Evolutionary conservation across 1,284 basidiomycete genomes (phyloP), one percentile per base, ranked within the genome.

Genomic region (Leucoagaricus sp.): DNA sequence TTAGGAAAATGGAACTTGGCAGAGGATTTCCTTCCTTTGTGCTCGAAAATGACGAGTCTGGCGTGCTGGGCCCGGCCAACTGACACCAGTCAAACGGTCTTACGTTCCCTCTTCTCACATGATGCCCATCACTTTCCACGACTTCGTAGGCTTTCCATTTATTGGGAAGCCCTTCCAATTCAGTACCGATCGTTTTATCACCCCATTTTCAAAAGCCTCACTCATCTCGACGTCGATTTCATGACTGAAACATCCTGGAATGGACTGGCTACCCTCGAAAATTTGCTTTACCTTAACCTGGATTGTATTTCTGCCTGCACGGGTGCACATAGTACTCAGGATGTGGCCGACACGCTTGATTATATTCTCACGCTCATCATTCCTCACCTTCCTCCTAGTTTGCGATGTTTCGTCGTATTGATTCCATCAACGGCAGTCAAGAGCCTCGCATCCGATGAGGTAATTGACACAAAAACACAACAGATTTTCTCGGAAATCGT

Each of bases 101-200:
- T 55, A 19, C 34, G 26, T 46, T 49, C 53, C n/a, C 40, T 55
- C 10, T 46, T 55, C 46, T 55, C 46, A 8, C 53, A 45, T 28
- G 19, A 55, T 6, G 25, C 19, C 2, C 38, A 29, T 26, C 36
- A 34, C 3, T 29, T 49, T 15, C 36, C 53, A 7, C 23, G 19
- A 9, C 19, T 55, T 23, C 53, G 47, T 10, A 55, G 53, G 17
- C 46, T 55, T 19, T 55, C 53, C 2, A 8, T 55, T n/a, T 55
- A 55, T 33, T 48, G 46, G 46, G 36, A 42, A 17, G 21, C 10
- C 23, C 46, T 55, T 41, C 53, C 46, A 7, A 36, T n/a, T 19
- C 10, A 33, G 12, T 42, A 49, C 19, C 53, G 29, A 3, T 23
- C 38, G 6, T 55, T 55, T 29, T 26, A 41, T n/a, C 53, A 49